Percentiles rank a stretch among this genome's conserved stretches.
These are phyloP conservation scores for Picochlorum sp. DNA, from an alignment of 139 green algal genomes.

Conservation along the genomic window DNA sequence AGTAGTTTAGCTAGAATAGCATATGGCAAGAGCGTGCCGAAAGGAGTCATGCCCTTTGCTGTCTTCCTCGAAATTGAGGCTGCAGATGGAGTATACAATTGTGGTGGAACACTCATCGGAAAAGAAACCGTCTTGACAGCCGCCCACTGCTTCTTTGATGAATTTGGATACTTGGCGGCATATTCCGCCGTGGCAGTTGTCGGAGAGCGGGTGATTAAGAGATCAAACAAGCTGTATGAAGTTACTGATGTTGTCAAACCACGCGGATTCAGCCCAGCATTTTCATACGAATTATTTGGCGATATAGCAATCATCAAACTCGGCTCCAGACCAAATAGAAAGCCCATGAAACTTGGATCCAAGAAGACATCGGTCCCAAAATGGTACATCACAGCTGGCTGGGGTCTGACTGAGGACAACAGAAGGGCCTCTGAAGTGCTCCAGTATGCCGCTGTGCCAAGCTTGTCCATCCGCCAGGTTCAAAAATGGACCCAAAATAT, in stretches of 20 bases:
- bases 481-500: not conserved
- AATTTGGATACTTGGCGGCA: not conserved
- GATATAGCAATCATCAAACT: not conserved
- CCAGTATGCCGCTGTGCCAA: conserved; percentile 1
- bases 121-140: not conserved
- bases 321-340: not conserved
- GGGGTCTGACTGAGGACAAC: conserved; percentile 1
- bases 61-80: not conserved
- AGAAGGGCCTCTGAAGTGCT: not conserved
- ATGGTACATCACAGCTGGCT: conserved; percentile 1
- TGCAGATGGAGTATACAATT: not conserved
- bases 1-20: not conserved
- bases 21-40: not conserved
- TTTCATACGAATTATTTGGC: not conserved
- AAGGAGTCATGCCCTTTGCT: not conserved
- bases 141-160: not conserved
- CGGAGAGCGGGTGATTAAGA: not conserved
- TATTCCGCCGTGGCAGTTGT: not conserved
- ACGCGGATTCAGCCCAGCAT: not conserved
- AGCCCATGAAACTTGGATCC: not conserved
- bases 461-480: not conserved
- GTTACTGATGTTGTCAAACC: not conserved
- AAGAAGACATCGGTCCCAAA: not conserved
- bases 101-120: conserved; percentile 3
- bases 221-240: not conserved